Evolutionary conservation across 345 rosid genomes (phyloP).

Genomic region (Eucalyptus sp.): DNA sequence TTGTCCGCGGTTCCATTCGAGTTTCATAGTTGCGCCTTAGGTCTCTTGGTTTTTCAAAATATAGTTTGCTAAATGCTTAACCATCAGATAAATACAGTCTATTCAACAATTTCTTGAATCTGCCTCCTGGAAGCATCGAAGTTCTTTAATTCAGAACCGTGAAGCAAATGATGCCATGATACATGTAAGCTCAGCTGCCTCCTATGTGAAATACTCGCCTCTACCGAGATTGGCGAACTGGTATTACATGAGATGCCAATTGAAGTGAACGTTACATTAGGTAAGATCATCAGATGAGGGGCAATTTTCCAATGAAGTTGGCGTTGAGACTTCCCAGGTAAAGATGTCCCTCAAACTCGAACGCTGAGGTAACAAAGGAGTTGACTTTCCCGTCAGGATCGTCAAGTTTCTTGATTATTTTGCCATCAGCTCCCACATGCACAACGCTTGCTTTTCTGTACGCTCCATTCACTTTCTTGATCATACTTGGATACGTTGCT

Average conservation of each 20-base stretch:
- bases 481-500: constrained; percentile 10
- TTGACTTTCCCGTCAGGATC: constrained; percentile 30
- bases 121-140: not conserved
- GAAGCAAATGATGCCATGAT: not conserved
- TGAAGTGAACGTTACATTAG: not conserved
- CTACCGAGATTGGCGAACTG: not conserved
- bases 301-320: constrained; percentile 28
- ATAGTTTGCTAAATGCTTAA: not conserved
- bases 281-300: not conserved
- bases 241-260: not conserved
- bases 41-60: not conserved
- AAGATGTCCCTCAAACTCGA: constrained; percentile 37
- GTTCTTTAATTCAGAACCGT: not conserved
- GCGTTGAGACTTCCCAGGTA: constrained; percentile 32
- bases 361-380: constrained; percentile 31
- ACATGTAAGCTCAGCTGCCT: not conserved
- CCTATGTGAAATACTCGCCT: not conserved
- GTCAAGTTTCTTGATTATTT: constrained; percentile 13
- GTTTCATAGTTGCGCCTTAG: not conserved
- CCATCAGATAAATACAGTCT: not conserved
- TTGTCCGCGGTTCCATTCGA: not conserved
- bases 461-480: not conserved
- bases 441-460: constrained; percentile 13
- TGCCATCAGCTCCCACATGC: constrained; percentile 34
- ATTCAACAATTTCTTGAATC: not conserved